Percentiles rank a stretch among this genome's conserved stretches.
Conservation (phyloP, 2,329 filamentous ascomycete genomes). For the Cytospora piceae region DNA sequence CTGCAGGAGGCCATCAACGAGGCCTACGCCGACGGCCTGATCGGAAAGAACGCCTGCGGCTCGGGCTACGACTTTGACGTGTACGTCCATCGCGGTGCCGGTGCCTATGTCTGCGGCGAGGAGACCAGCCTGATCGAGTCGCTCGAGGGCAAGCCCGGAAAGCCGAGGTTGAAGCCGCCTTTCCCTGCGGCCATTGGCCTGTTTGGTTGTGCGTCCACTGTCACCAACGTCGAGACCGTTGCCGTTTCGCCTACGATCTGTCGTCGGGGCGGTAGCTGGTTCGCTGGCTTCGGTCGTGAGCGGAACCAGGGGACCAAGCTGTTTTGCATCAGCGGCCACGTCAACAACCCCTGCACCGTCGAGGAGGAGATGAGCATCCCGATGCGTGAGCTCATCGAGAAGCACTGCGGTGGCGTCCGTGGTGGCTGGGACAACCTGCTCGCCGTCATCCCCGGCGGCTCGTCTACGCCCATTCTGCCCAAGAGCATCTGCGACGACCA, state of each 20-base stretch:
- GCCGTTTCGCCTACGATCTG: conserved; percentile 95
- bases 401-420: conserved; percentile 94
- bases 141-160: conserved; percentile 96
- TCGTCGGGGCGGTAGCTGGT: conserved; percentile 90
- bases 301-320: conserved; percentile 97
- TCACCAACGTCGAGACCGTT: conserved; percentile 97
- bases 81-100: conserved; percentile 93
- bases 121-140: conserved; percentile 98
- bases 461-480: conserved; percentile 93
- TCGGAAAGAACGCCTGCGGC: conserved; percentile 97
- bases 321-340: conserved; percentile 96
- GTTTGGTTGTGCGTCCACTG: conserved; percentile 96
- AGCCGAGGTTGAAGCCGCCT: conserved; percentile 96
- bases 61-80: conserved; percentile 98
- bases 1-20: conserved; percentile 96
- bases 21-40: conserved; percentile 90
- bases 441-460: conserved; percentile 93
- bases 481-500: conserved; percentile 91
- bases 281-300: conserved; percentile 90
- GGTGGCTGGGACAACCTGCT: conserved; percentile 98
- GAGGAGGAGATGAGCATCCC: conserved; percentile 99
- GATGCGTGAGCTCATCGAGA: conserved; percentile 93
- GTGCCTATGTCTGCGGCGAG: conserved; percentile 97
- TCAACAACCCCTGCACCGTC: conserved; percentile 97
- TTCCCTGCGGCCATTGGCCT: conserved; percentile 97